phyloP scores from a whole-genome alignment of 345 rosid genomes.

The Trapa incisa region DNA sequence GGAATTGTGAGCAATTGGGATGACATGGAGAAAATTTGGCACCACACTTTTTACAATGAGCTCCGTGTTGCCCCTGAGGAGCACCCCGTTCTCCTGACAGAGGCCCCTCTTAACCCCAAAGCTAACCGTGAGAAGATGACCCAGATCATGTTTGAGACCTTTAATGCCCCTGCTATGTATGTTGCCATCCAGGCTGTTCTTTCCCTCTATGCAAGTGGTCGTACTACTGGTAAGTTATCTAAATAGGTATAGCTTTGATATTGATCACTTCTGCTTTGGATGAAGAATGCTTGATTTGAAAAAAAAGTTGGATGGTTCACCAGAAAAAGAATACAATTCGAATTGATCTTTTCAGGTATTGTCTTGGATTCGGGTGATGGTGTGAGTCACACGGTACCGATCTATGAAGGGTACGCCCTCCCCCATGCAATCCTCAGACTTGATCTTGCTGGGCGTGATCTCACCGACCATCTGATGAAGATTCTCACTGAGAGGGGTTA shows the following conservation, averaged over 20 bases:
- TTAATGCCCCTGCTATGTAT: conserved; percentile 68
- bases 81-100: conserved; percentile 71
- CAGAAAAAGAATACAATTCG: no score
- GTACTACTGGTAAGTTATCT: conserved; percentile 35
- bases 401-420: conserved; percentile 59
- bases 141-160: conserved; percentile 66
- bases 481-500: conserved; percentile 67
- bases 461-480: conserved; percentile 57
- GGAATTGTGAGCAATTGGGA: conserved; percentile 79
- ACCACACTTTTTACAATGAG: conserved; percentile 64
- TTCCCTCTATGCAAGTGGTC: conserved; percentile 51
- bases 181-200: conserved; percentile 70
- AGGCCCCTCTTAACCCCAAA: conserved; percentile 67
- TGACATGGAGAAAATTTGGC: conserved; percentile 58
- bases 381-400: conserved; percentile 66
- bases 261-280: no score
- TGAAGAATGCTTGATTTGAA: no score
- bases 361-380: conserved; percentile 66
- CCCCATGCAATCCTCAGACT: conserved; percentile 65
- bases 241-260: not conserved
- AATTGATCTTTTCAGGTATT: conserved; percentile 21
- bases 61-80: conserved; percentile 78
- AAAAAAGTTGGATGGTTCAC: no score
- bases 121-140: conserved; percentile 81
- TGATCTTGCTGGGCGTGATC: conserved; percentile 62